Conservation (phyloP, 2,329 filamentous ascomycete genomes). For the Aureobasidium vineae region DNA sequence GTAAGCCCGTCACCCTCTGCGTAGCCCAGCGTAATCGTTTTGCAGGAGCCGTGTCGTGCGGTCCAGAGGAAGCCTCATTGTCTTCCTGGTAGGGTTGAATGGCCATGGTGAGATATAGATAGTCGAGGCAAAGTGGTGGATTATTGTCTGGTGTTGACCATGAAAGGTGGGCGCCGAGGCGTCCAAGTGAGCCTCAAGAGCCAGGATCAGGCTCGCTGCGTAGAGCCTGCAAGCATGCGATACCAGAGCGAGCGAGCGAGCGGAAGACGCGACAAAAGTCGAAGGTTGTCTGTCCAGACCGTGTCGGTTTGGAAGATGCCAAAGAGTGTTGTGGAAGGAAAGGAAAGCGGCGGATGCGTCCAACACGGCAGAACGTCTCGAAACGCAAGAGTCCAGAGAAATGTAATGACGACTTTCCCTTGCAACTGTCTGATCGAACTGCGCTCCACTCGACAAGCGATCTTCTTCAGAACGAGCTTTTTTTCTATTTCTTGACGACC, state of each 20-base stretch:
- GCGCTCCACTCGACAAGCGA: slow-evolving; percentile 1
- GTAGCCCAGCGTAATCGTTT: slow-evolving; percentile 95
- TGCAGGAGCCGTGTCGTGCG: slow-evolving; percentile 46
- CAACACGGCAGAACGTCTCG: slow-evolving; percentile 11
- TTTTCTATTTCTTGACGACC: neutral
- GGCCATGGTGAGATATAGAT: slow-evolving; percentile 22
- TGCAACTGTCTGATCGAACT: neutral
- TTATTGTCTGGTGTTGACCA: neutral
- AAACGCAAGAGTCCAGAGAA: slow-evolving; percentile 16
- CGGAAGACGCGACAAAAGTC: slow-evolving; percentile 1
- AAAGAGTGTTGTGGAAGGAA: neutral
- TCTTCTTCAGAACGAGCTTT: neutral
- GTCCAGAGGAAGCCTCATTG: slow-evolving; percentile 55
- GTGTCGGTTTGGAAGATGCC: neutral
- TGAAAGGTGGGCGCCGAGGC: slow-evolving; percentile 2
- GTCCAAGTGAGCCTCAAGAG: slow-evolving; percentile 24
- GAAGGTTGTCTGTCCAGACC: neutral
- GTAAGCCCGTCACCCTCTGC: slow-evolving; percentile 75
- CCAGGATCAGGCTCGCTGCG: slow-evolving; percentile 23
- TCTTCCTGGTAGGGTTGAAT: slow-evolving; percentile 38
- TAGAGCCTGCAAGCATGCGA: slow-evolving; percentile 20
- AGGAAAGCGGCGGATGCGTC: slow-evolving; percentile 8
- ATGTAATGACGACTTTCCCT: slow-evolving; percentile 17
- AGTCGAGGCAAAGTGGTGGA: neutral
- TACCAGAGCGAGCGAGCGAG: slow-evolving; percentile 3